Conservation (phyloP, 768 basidiomycete species). For the Multifurca ochricompacta region DNA sequence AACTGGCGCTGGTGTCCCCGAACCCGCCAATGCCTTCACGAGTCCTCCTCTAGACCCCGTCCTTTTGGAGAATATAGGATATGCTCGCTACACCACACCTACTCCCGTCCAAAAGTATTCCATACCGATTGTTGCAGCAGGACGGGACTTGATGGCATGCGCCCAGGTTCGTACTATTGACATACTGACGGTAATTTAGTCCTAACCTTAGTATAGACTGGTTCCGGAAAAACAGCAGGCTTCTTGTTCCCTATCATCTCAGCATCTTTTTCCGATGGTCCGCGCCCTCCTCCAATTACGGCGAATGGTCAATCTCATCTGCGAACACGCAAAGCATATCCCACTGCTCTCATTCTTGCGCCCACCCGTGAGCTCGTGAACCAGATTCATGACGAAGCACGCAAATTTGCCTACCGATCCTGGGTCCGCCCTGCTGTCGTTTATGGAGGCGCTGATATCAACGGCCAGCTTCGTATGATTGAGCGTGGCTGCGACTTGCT, state of each 20-base stretch:
- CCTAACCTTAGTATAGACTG: conserved; percentile 54
- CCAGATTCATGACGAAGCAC: conserved; percentile 98
- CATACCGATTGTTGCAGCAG: conserved; percentile 90
- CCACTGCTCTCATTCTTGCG: conserved; percentile 94
- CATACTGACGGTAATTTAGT: conserved; percentile 13
- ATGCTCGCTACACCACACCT: conserved; percentile 88
- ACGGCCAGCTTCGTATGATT: conserved; percentile 84
- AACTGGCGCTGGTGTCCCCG: conserved; percentile 94
- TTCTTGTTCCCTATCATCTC: conserved; percentile 99
- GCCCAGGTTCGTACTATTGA: conserved; percentile 55
- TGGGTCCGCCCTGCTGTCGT: conserved; percentile 99
- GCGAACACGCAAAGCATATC: conserved; percentile 83
- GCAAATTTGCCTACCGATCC: conserved; percentile 98
- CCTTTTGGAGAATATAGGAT: conserved; percentile 90
- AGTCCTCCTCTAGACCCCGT: conserved; percentile 86
- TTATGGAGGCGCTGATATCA: conserved; percentile 98
- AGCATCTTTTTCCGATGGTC: conserved; percentile 80
- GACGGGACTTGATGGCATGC: conserved; percentile 90
- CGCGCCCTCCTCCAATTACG: conserved; percentile 58
- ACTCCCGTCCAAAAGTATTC: conserved; percentile 99
- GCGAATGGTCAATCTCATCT: conserved; percentile 42
- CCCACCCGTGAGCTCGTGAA: conserved; percentile 98
- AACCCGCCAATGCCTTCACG: conserved; percentile 82
- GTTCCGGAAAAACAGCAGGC: conserved; percentile 98
- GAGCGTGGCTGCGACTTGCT: conserved; percentile 97